These are phyloP conservation scores for Umbellularia californica DNA, from an alignment of 164 flowering plant genomes.

Conservation along the genomic window DNA sequence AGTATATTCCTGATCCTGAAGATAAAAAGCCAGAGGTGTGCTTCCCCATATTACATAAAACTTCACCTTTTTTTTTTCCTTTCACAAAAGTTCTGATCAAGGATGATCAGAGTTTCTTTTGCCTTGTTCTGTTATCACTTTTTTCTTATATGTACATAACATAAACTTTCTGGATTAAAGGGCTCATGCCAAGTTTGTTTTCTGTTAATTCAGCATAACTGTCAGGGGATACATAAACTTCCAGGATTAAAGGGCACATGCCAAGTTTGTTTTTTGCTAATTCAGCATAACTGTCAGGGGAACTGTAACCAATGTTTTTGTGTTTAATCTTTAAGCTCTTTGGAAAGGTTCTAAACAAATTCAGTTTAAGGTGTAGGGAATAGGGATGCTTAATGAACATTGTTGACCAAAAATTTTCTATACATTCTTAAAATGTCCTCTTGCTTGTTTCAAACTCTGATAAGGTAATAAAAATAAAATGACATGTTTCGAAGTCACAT, in stretches of 20 bases:
- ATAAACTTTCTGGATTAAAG: not conserved
- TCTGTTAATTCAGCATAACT: not conserved
- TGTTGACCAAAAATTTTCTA: not conserved
- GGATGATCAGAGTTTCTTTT: not conserved
- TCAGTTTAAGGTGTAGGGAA: not conserved
- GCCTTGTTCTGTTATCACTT: not conserved
- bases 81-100: too few species aligned
- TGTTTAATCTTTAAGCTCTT: not conserved
- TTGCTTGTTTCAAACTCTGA: not conserved
- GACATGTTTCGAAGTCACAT: not conserved
- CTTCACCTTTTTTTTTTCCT: not conserved
- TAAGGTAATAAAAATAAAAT: not conserved
- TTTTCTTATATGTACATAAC: not conserved
- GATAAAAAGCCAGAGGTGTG: constrained; percentile 85
- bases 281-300: not conserved
- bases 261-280: not conserved
- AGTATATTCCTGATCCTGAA: constrained; percentile 84
- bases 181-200: not conserved
- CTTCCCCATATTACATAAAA: not conserved
- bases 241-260: not conserved
- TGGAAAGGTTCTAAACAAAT: not conserved
- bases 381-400: not conserved
- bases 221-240: not conserved
- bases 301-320: not conserved
- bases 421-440: not conserved